Conservation (phyloP, 2,329 filamentous ascomycete species). For the Periconia sp. region DNA sequence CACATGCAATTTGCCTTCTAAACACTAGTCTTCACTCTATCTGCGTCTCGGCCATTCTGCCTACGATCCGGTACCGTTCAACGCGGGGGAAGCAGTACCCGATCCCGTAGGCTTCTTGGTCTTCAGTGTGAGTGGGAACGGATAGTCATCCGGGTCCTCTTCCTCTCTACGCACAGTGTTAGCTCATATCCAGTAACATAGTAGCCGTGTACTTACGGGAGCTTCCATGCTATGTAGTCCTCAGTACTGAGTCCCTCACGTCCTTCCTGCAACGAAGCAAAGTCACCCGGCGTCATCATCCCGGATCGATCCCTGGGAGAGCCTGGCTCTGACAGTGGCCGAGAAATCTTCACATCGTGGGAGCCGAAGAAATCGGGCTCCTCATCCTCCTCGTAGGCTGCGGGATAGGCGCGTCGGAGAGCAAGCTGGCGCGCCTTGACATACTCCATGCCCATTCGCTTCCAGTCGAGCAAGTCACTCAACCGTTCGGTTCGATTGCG, state of each 20-base stretch:
- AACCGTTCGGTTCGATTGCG: conserved; percentile 94
- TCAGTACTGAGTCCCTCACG: conserved; percentile 92
- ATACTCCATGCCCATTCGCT: conserved; percentile 99
- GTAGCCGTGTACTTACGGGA: conserved; percentile 76
- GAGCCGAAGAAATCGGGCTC: conserved; percentile 91
- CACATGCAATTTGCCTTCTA: conserved; percentile 8
- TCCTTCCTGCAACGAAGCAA: conserved; percentile 93
- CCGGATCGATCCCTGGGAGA: conserved; percentile 88
- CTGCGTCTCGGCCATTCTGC: conserved; percentile 1
- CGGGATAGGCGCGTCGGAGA: conserved; percentile 87
- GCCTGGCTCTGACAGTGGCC: conserved; percentile 91
- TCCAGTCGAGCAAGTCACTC: conserved; percentile 96
- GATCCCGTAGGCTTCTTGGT: conserved; percentile 48
- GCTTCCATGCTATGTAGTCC: conserved; percentile 97
- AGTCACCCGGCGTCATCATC: conserved; percentile 99
- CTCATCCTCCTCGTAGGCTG: conserved; percentile 77
- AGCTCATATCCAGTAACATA: conserved; percentile 32
- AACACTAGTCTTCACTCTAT: background rate
- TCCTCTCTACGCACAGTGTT: conserved; percentile 70
- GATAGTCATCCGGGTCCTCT: conserved; percentile 84
- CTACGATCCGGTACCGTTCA: conserved; percentile 33
- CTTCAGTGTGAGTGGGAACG: conserved; percentile 72
- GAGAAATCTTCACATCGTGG: conserved; percentile 92
- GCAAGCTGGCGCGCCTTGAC: conserved; percentile 96
- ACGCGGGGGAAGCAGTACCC: conserved; percentile 38